These are phyloP conservation scores for Epichloe brachyelytri DNA, from an alignment of 2,329 filamentous ascomycete genomes.

Conservation along the genomic window DNA sequence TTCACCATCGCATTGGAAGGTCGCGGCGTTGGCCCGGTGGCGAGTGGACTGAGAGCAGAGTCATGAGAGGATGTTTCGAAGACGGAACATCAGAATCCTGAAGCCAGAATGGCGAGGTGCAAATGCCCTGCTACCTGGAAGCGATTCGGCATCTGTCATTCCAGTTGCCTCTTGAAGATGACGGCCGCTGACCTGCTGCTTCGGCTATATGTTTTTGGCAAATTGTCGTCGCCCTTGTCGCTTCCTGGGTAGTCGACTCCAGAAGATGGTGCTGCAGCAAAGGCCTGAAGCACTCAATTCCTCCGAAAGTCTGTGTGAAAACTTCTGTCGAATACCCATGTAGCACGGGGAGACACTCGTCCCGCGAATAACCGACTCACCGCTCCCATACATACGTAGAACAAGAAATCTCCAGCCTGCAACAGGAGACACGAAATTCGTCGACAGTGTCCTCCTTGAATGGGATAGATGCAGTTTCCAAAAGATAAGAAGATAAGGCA, in stretches of 20 bases:
- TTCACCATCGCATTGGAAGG: background rate
- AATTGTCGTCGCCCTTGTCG: background rate
- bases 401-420: background rate
- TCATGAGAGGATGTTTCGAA: background rate
- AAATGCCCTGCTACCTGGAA: background rate
- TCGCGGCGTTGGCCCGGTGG: background rate
- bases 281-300: background rate
- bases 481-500: constrained; percentile 1
- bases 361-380: background rate
- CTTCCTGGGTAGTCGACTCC: background rate
- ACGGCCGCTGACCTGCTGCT: background rate
- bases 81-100: background rate
- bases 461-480: background rate
- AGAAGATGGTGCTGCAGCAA: background rate
- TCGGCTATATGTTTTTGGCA: background rate
- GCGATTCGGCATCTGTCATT: background rate
- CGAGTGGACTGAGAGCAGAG: background rate
- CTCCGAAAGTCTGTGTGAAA: background rate
- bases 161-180: background rate
- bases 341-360: background rate
- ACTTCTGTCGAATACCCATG: background rate
- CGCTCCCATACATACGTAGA: background rate
- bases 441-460: background rate
- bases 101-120: background rate
- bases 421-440: background rate